phyloP scores from a whole-genome alignment of 768 basidiomycete species.

The Phylloporus rhodoxanthus region DNA sequence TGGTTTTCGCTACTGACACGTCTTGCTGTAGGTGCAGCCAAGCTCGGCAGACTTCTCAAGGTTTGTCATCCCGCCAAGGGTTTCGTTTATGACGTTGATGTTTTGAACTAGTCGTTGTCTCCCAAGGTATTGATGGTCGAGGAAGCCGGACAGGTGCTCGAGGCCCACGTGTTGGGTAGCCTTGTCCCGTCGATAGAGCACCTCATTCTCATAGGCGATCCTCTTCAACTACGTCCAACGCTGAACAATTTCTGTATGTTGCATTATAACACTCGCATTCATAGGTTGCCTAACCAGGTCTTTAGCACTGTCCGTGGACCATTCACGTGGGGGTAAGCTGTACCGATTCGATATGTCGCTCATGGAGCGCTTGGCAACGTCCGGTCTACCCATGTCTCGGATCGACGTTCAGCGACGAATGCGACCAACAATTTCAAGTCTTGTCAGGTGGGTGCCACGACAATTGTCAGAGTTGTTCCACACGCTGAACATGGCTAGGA shows the following conservation, averaged over 20 bases:
- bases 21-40: slow-evolving; percentile 53
- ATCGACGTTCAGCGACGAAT: slow-evolving; percentile 72
- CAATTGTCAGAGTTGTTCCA: neutral
- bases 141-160: slow-evolving; percentile 78
- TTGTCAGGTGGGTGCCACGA: slow-evolving; percentile 27
- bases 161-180: slow-evolving; percentile 65
- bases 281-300: neutral
- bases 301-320: slow-evolving; percentile 65
- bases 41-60: slow-evolving; percentile 51
- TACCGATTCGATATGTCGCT: slow-evolving; percentile 68
- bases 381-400: slow-evolving; percentile 59
- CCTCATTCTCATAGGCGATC: slow-evolving; percentile 77
- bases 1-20: neutral
- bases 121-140: slow-evolving; percentile 68
- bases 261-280: neutral
- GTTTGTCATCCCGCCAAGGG: slow-evolving; percentile 28
- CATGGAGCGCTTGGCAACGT: slow-evolving; percentile 63
- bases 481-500: slow-evolving; percentile 26
- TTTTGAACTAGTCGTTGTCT: slow-evolving; percentile 40
- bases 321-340: slow-evolving; percentile 44
- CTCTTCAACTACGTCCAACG: slow-evolving; percentile 66
- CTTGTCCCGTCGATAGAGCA: slow-evolving; percentile 65
- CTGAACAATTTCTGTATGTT: slow-evolving; percentile 55
- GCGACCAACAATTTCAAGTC: slow-evolving; percentile 61
- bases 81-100: neutral